These are phyloP conservation scores for Castanea sativa DNA, from an alignment of 306 rosid genomes.

Conservation along the genomic window DNA sequence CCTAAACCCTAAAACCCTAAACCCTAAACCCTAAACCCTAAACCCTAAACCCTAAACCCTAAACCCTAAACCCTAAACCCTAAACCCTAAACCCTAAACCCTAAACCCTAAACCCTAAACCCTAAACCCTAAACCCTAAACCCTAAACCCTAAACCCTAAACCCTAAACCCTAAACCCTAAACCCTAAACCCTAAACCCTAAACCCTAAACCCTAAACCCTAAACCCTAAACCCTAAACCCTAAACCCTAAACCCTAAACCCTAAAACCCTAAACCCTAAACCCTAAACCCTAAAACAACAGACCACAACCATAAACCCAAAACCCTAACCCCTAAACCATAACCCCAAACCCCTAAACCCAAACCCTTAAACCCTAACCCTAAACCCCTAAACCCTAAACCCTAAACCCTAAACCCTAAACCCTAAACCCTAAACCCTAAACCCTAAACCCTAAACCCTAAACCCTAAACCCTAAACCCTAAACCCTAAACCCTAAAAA, in stretches of 20 bases:
- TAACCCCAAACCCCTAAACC: neutral
- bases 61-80: slow-evolving; percentile 12
- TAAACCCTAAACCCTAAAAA: neutral
- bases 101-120: slow-evolving; percentile 6
- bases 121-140: slow-evolving; percentile 1
- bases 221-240: slow-evolving; percentile 6
- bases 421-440: slow-evolving; percentile 2
- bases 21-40: slow-evolving; percentile 1
- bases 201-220: slow-evolving; percentile 6
- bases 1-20: slow-evolving; percentile 4
- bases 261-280: neutral
- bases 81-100: slow-evolving; percentile 15
- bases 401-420: neutral
- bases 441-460: neutral
- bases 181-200: neutral
- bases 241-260: slow-evolving; percentile 11
- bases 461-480: neutral
- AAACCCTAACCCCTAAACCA: slow-evolving; percentile 2
- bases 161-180: neutral
- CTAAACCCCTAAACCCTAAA: too few species aligned
- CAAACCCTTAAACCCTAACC: too few species aligned
- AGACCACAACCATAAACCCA: slow-evolving; percentile 11
- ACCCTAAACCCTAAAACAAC: slow-evolving; percentile 6
- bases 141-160: neutral
- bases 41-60: neutral